Conservation (phyloP, 2,329 filamentous ascomycete species). For the Cordyceps pruinosa region DNA sequence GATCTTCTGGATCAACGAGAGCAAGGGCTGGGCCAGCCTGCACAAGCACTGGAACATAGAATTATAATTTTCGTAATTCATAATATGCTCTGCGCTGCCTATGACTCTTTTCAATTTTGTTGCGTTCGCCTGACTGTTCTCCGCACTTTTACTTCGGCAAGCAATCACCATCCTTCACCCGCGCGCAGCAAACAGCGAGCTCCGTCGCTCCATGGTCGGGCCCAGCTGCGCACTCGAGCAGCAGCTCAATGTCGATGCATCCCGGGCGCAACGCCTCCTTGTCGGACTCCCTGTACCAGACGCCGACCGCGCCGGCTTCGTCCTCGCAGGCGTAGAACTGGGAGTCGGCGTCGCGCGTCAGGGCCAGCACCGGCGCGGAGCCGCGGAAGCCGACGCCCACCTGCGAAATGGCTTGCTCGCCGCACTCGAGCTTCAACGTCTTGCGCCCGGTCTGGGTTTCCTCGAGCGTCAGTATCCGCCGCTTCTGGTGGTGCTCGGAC, state of each 20-base stretch:
- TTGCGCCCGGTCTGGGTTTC: not conserved
- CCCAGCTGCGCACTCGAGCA: not conserved
- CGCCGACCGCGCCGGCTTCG: not conserved
- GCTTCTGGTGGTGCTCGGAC: not conserved
- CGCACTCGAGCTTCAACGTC: not conserved
- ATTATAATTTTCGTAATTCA: too few species aligned
- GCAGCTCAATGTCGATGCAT: not conserved
- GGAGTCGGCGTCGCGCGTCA: not conserved
- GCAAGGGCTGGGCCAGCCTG: too few species aligned
- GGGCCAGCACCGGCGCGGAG: not conserved
- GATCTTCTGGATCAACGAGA: too few species aligned
- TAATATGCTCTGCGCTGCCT: too few species aligned
- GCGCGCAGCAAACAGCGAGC: not conserved
- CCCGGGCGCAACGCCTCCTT: not conserved
- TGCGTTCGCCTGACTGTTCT: too few species aligned
- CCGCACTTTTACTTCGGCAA: not conserved
- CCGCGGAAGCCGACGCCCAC: not conserved
- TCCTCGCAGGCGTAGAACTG: conserved; percentile 5
- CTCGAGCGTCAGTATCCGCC: not conserved
- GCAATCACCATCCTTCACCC: not conserved
- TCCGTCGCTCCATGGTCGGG: not conserved
- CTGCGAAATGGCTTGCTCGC: not conserved
- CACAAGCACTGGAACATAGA: too few species aligned
- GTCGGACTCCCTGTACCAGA: not conserved
- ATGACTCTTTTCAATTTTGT: too few species aligned